Evolutionary conservation across 2,329 filamentous ascomycete species (phyloP), one percentile per base, ranked within the genome.

Genomic region (Colletotrichum spinosum): DNA sequence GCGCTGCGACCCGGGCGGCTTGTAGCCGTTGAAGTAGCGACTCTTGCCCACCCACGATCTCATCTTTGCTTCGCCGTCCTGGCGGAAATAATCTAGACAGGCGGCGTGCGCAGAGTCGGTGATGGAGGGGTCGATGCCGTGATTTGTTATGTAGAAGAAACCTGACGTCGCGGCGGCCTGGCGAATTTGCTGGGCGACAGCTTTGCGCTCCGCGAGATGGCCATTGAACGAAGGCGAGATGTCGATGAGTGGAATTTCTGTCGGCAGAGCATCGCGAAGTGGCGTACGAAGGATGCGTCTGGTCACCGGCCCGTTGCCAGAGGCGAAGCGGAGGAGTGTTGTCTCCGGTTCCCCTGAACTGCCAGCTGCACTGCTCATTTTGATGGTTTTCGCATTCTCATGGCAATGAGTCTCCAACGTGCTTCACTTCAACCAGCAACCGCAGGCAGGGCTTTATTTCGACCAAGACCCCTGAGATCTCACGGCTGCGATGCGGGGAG

Each of bases 81-180:
- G 84, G 6, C 74, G 76, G 73, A 87, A 87, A 70, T 87, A 87
- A 3, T 75, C 70, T 4, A 80, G 68, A 38, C 76, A 77, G 8
- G 75, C 77, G 5, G 69, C 55, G 34, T 78, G 75, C 0, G 76
- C 78, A 1, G 70, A 63, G 5, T 73, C 62, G 3, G 72, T 75
- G 11, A 73, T 57, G 34, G 72, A 69, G 2, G 74, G 45, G 0
- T 78, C 63, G 33, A 86, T 80, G 4, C 83, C 81, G 63, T 86
- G 84, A 61, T 84, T 83, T 65, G 76, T 77, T 64, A 86, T 77
- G 74, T 87, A 87, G 73, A 87, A 87, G 75, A 87, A 87, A 3
- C 84, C 85, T 0, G 77, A 85, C 42, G 79, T 83, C 12, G 81
- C 79, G 3, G 84, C 81, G 0, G 85, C 85, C 0, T 75, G 69